phyloP scores from a whole-genome alignment of 177 flowering plant genomes.

The Vitis hybrid region DNA sequence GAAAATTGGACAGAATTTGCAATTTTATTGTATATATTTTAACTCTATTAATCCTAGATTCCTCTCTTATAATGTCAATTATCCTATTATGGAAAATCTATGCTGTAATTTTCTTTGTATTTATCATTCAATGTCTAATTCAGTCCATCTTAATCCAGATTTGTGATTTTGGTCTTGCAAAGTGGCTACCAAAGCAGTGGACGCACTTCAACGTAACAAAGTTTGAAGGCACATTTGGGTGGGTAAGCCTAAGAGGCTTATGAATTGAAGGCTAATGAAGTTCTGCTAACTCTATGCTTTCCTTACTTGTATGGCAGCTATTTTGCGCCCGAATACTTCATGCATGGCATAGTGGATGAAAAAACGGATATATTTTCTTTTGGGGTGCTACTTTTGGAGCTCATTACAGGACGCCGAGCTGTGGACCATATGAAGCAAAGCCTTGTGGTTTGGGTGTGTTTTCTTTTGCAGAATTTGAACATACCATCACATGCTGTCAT shows the following conservation, averaged over 20 bases:
- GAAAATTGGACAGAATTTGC: too few species aligned
- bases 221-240: constrained; percentile 90
- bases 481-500: background rate
- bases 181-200: constrained; percentile 74
- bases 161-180: constrained; percentile 80
- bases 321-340: constrained; percentile 75
- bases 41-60: background rate
- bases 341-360: constrained; percentile 77
- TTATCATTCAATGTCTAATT: background rate
- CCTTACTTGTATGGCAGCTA: constrained; percentile 37
- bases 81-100: background rate
- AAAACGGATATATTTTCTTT: constrained; percentile 71
- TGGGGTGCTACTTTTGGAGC: constrained; percentile 70
- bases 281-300: constrained; percentile 1
- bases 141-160: constrained; percentile 38
- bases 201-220: constrained; percentile 57
- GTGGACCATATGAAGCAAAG: constrained; percentile 48
- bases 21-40: too few species aligned
- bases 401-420: constrained; percentile 66
- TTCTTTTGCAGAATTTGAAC: background rate
- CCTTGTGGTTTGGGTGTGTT: constrained; percentile 63
- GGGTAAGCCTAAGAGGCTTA: constrained; percentile 16
- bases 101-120: background rate
- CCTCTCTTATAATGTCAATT: background rate
- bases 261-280: background rate